Evolutionary conservation across 495 filamentous ascomycete genomes (phyloP).

Genomic region (Lepidopterella palustris): DNA sequence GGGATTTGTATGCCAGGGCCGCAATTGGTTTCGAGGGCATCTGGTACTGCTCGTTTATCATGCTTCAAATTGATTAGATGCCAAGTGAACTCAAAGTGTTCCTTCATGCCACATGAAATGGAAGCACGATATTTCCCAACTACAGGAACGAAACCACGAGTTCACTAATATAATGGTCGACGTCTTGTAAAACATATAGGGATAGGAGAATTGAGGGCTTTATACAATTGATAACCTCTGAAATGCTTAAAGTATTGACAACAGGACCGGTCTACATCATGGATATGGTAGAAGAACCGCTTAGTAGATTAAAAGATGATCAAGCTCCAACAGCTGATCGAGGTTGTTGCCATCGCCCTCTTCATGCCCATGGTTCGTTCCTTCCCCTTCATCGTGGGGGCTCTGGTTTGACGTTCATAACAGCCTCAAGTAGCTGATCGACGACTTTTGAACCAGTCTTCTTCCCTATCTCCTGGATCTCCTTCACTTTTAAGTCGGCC

Average conservation of each 20-base stretch:
- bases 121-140: too few species aligned
- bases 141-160: too few species aligned
- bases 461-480: conserved; percentile 72
- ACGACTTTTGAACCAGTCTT: conserved; percentile 75
- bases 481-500: conserved; percentile 69
- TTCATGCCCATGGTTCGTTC: background rate
- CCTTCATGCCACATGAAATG: too few species aligned
- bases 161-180: too few species aligned
- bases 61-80: too few species aligned
- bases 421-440: conserved; percentile 68
- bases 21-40: too few species aligned
- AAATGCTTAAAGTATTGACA: background rate
- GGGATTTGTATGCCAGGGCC: too few species aligned
- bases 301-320: background rate
- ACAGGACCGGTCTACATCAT: background rate
- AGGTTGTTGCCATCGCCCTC: background rate
- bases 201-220: background rate
- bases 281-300: background rate
- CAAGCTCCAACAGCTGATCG: background rate
- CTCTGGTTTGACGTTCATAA: conserved; percentile 70
- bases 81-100: too few species aligned
- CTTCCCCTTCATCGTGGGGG: conserved; percentile 12
- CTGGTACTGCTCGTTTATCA: too few species aligned
- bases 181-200: too few species aligned
- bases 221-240: background rate